Conservation (phyloP, 1,284 basidiomycete species). For the Sutorius eximius region DNA sequence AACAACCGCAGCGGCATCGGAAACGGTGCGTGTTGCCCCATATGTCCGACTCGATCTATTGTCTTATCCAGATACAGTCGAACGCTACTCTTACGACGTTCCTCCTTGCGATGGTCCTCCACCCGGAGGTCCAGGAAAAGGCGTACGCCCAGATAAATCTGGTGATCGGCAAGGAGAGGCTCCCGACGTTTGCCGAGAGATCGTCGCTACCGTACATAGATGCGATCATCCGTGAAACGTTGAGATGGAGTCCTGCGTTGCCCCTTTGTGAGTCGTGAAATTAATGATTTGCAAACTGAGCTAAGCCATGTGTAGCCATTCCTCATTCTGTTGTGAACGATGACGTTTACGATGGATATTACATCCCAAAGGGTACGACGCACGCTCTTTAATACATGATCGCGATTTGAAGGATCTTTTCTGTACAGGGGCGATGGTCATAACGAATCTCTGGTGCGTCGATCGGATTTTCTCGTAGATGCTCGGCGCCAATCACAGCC, state of each 20-base stretch:
- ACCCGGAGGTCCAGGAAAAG: constrained; percentile 34
- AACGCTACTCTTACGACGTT: constrained; percentile 20
- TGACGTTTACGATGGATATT: constrained; percentile 21
- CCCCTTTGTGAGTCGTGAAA: constrained; percentile 12
- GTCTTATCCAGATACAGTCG: constrained; percentile 12
- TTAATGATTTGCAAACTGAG: not conserved
- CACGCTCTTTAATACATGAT: not conserved
- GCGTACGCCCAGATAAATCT: constrained; percentile 34
- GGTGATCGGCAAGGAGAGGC: constrained; percentile 26
- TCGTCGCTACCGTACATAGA: constrained; percentile 33
- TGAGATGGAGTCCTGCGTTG: constrained; percentile 28
- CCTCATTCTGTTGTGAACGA: constrained; percentile 9
- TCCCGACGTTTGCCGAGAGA: constrained; percentile 34
- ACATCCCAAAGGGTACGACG: constrained; percentile 15
- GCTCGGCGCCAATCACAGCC: not conserved
- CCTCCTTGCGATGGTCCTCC: constrained; percentile 36
- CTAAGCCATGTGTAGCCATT: constrained; percentile 12
- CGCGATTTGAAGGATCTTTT: not conserved
- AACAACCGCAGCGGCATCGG: constrained; percentile 7
- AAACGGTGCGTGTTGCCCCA: constrained; percentile 4
- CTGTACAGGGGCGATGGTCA: constrained; percentile 6
- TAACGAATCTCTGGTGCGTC: constrained; percentile 17
- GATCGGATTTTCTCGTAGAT: not conserved
- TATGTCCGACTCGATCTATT: not conserved
- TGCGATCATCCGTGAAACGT: constrained; percentile 31